A percentile compares a stretch with the other conserved stretches of the same genome.
These are phyloP conservation scores for Kodamaea derodonti DNA, from an alignment of 1,139 yeast genomes.

Conservation along the genomic window DNA sequence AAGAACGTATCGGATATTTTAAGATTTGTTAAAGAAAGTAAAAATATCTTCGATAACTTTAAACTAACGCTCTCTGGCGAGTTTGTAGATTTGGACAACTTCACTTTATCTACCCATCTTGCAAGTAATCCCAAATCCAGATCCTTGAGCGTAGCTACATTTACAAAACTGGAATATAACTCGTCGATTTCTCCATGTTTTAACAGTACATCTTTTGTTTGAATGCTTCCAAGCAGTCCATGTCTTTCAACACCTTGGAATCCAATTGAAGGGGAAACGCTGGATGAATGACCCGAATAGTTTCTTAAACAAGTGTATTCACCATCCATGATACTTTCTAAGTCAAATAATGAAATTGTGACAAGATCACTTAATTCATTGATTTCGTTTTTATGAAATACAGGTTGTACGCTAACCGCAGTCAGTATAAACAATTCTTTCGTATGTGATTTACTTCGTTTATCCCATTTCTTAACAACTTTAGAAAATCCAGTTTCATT, in stretches of 20 bases:
- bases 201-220: constrained; percentile 8
- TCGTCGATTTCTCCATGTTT: constrained; percentile 53
- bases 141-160: constrained; percentile 49
- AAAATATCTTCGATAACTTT: constrained; percentile 60
- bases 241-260: constrained; percentile 7
- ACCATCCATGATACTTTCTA: constrained; percentile 84
- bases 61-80: constrained; percentile 20
- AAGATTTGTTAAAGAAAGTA: constrained; percentile 54
- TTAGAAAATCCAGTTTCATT: constrained; percentile 95
- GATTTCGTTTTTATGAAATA: constrained; percentile 85
- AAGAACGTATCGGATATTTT: constrained; percentile 49
- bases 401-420: constrained; percentile 95
- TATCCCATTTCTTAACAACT: constrained; percentile 96
- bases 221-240: constrained; percentile 6
- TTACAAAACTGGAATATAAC: constrained; percentile 61
- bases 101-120: constrained; percentile 50
- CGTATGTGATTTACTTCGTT: constrained; percentile 89
- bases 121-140: constrained; percentile 41
- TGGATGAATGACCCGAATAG: constrained; percentile 1
- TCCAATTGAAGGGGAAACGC: constrained; percentile 5
- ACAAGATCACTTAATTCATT: constrained; percentile 82
- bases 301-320: constrained; percentile 43
- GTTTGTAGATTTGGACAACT: constrained; percentile 8
- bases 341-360: constrained; percentile 70
- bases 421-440: constrained; percentile 87